phyloP scores from a whole-genome alignment of 2,329 filamentous ascomycete species.

The Hawksworthiomyces lignivorus region DNA sequence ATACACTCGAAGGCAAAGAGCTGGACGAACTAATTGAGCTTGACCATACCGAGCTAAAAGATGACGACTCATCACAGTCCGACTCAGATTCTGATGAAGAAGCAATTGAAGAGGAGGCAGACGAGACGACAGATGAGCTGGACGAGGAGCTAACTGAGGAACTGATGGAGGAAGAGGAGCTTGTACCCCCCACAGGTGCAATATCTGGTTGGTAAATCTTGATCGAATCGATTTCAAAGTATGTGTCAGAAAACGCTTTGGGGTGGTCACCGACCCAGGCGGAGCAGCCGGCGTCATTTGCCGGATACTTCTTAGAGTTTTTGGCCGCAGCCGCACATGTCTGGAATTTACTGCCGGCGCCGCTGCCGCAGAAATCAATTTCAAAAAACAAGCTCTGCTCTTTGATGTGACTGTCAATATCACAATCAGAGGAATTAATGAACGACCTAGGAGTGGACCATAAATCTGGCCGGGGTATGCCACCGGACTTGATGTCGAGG shows the following conservation, averaged over 20 bases:
- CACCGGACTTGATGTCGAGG: conserved; percentile 26
- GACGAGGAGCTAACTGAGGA: background rate
- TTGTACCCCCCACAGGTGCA: too few relatives aligned
- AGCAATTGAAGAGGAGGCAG: background rate
- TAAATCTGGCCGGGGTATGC: conserved; percentile 50
- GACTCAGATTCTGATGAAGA: background rate
- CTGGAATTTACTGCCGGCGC: conserved; percentile 39
- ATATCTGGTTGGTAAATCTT: conserved; percentile 27
- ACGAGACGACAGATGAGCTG: background rate
- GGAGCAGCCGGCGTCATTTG: conserved; percentile 20
- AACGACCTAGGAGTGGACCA: conserved; percentile 60
- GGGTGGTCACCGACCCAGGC: conserved; percentile 31
- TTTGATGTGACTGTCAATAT: conserved; percentile 55
- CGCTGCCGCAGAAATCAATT: conserved; percentile 67
- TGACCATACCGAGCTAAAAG: too few relatives aligned
- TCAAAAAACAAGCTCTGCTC: conserved; percentile 67
- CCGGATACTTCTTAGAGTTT: conserved; percentile 15
- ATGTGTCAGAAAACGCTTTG: conserved; percentile 26
- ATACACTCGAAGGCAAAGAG: too few relatives aligned
- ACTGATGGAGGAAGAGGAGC: background rate
- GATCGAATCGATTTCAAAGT: conserved; percentile 38
- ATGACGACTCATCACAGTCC: background rate
- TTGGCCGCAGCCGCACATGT: conserved; percentile 15
- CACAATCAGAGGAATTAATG: conserved; percentile 52
- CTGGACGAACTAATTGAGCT: too few relatives aligned